Evolutionary conservation across 495 filamentous ascomycete genomes (phyloP), one percentile per base, ranked within the genome.

Genomic region (Polyplosphaeria fusca): DNA sequence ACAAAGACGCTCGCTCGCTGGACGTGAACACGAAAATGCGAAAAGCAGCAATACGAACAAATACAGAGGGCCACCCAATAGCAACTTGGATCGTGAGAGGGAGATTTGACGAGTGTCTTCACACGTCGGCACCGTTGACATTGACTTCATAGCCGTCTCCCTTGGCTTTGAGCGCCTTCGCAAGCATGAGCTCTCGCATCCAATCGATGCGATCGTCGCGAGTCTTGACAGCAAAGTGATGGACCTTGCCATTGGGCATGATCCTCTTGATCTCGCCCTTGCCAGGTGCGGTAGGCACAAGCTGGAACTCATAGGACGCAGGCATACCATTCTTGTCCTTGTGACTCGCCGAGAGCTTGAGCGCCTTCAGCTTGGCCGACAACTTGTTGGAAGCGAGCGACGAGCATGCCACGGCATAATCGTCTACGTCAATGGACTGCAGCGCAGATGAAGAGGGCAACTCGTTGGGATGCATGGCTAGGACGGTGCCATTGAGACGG

Each of bases 141-240:
- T 82, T 84, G 54, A 95, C 76, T 68, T 86, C 83, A 44, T 81
- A 94, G 7, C 91, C 91, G 59, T 86, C 83, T 14, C 85, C 83
- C 74, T 89, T 89, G 66, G 88, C 86, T 74, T 82, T 85, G 52
- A 90, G 73, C 19, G 92, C 91, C 69, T 91, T 95, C 3, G 92
- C 91, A 20, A 98, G 82, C 93, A 98, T 96, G 46, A 98, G 71
- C 78, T 96, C 91, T 2, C 93, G 76, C 93, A 96, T 96, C 93
- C 93, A 98, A 61, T 95, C 92, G 55, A 96, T 96, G 26, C 93
- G 79, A 69, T 96, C 87, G 54, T 97, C 89, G 0, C 89, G 78
- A 50, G 77, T 81, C 69, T 86, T 86, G 52, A 96, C 92, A 0
- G 92, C 88, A 63, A 98, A 97, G 65, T 96, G 88, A 65, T 98